Evolutionary conservation across 257 asterid genomes (phyloP).

Genomic region (Nicotiana knightiana): DNA sequence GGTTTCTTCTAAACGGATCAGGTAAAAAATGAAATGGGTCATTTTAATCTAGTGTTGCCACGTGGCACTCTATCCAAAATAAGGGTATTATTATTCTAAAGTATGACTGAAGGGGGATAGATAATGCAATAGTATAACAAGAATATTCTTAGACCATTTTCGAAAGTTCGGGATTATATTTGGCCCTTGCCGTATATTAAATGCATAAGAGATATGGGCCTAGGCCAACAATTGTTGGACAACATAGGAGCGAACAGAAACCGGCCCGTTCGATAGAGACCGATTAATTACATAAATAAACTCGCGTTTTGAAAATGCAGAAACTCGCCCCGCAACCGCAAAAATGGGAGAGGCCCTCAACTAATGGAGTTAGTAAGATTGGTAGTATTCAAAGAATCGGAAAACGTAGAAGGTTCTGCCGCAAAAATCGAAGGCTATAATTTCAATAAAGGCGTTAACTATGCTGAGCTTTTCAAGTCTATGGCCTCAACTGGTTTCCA

Average conservation of each 20-base stretch:
- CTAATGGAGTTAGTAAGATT: conserved; percentile 48
- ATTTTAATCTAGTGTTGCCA: too few species aligned
- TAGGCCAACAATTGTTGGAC: too few species aligned
- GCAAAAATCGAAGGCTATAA: conserved; percentile 73
- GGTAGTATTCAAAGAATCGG: conserved; percentile 63
- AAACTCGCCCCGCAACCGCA: not conserved
- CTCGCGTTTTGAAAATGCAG: not conserved
- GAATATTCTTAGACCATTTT: too few species aligned
- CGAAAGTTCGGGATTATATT: too few species aligned
- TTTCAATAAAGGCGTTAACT: conserved; percentile 76
- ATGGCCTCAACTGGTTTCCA: conserved; percentile 81
- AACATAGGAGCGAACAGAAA: not conserved
- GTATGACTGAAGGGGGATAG: fast-evolving
- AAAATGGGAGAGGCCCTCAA: conserved; percentile 33
- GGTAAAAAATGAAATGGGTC: too few species aligned
- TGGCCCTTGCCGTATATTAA: too few species aligned
- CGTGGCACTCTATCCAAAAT: too few species aligned
- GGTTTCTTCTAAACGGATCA: too few species aligned
- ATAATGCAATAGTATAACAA: too few species aligned
- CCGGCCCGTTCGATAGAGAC: not conserved
- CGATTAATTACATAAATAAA: too few species aligned
- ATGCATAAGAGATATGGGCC: too few species aligned
- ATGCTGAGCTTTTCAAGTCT: conserved; percentile 57
- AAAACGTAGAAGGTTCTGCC: conserved; percentile 44
- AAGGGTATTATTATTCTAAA: too few species aligned